phyloP scores from a whole-genome alignment of 331 rosid genomes.

The Ulmus americana region DNA sequence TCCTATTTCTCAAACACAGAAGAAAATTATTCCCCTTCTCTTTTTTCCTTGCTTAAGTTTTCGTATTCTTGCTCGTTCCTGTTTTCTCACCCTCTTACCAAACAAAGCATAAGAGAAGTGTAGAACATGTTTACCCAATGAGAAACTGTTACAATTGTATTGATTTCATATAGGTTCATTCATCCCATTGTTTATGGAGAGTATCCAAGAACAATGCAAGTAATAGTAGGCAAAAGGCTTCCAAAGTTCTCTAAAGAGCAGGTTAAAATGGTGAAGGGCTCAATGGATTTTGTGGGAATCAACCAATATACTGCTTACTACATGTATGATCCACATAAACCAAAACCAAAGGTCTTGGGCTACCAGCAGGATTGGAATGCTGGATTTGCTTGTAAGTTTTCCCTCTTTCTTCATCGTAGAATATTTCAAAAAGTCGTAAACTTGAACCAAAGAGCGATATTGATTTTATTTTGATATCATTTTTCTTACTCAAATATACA shows the following conservation, averaged over 20 bases:
- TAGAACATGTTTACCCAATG: too few relatives aligned
- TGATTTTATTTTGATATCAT: too few relatives aligned
- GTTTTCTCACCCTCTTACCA: too few relatives aligned
- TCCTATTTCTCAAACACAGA: too few relatives aligned
- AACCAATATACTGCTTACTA: slow-evolving; percentile 79
- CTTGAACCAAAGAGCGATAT: too few relatives aligned
- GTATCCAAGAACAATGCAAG: slow-evolving; percentile 74
- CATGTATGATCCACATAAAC: slow-evolving; percentile 50
- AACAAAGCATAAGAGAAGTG: too few relatives aligned
- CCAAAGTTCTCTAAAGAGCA: slow-evolving; percentile 78
- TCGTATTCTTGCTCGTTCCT: too few relatives aligned
- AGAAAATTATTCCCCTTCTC: too few relatives aligned
- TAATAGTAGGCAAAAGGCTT: slow-evolving; percentile 65
- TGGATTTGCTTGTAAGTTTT: slow-evolving; percentile 64
- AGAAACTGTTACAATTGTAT: neutral
- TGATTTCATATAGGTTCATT: slow-evolving; percentile 44
- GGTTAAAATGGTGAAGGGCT: slow-evolving; percentile 76
- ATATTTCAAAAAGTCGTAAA: neutral
- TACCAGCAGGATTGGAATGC: slow-evolving; percentile 85
- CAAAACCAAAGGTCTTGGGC: slow-evolving; percentile 48
- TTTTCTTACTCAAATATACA: too few relatives aligned
- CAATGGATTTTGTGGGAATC: slow-evolving; percentile 72
- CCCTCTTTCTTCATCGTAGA: slow-evolving; percentile 11
- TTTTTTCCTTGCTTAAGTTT: too few relatives aligned
- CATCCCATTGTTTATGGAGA: slow-evolving; percentile 86